These are phyloP conservation scores for Botrytis porri DNA, from an alignment of 2,329 filamentous ascomycete species.

Conservation along the genomic window DNA sequence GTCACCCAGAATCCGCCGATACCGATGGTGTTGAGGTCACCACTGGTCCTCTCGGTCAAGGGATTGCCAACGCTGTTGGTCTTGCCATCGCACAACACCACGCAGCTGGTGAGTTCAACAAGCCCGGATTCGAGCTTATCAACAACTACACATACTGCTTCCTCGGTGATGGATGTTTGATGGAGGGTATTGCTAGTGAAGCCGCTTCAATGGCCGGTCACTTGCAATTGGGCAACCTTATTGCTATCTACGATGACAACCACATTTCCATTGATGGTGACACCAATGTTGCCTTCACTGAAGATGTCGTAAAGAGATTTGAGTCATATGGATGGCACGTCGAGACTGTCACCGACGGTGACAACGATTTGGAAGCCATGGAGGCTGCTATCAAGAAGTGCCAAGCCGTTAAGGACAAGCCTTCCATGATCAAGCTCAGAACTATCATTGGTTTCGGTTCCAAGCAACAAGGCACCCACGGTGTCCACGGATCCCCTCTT, in stretches of 20 bases:
- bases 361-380: constrained; percentile 82
- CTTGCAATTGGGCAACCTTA: constrained; percentile 96
- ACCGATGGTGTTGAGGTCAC: constrained; percentile 97
- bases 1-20: constrained; percentile 95
- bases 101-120: constrained; percentile 90
- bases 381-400: constrained; percentile 83
- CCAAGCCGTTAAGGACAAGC: constrained; percentile 91
- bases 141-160: constrained; percentile 98
- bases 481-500: constrained; percentile 93
- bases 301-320: constrained; percentile 92
- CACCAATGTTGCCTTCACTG: constrained; percentile 94
- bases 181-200: constrained; percentile 96
- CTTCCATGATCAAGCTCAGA: constrained; percentile 91
- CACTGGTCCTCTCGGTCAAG: constrained; percentile 95
- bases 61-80: constrained; percentile 96
- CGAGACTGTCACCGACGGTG: constrained; percentile 78
- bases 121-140: constrained; percentile 84
- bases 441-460: constrained; percentile 98
- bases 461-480: constrained; percentile 85
- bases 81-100: constrained; percentile 95
- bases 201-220: constrained; percentile 91
- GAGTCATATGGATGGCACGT: constrained; percentile 97
- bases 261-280: constrained; percentile 94
- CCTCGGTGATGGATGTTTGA: constrained; percentile 96
- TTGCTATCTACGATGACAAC: constrained; percentile 97